Evolutionary conservation across 2,329 filamentous ascomycete species (phyloP), one percentile per base, ranked within the genome.

Genomic region (Ramularia collo-cygni): DNA sequence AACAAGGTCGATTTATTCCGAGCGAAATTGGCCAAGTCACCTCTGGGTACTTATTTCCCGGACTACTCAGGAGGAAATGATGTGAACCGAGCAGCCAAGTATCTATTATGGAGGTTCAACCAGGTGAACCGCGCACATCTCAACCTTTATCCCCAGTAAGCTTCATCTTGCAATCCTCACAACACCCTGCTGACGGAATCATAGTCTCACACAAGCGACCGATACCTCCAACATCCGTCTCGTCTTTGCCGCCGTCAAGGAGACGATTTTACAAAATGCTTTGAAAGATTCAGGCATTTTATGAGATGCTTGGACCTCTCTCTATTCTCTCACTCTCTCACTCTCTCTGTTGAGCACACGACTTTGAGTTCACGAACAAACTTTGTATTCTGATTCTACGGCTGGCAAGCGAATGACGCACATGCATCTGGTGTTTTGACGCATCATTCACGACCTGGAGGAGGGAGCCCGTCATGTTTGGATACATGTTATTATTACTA

Each of bases 1-100:
- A 98, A 98, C 72, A 98, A 98, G 65, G 92, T 98, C 53, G 92
- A 98, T 69, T 78, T 98, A 43, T 98, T 98, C 75, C 90, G 92
- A 64, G 83, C 88, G 59, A 98, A 98, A 64, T 79, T 98, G 18
- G 79, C 79, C 40, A 79, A 89, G 48, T 95, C 88, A 40, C 90
- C 92, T 1, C 67, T 98, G 32, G 85, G 82, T 54, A 95, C 90
- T 61, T 98, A 96, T 64, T 98, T 98, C 59, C 90, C 89, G 0
- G 92, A 98, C 63, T 98, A 98, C 62, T 95, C 89, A 0, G 92
- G 92, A 19, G 92, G 92, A 35, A 93, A 94, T 63, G 92, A 98
- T 64, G 89, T 96, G 58, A 96, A 96, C 64, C 87, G 94, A 62
- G 92, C 92, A 4, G 92, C 92, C 40, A 98, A 98, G 64, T 98